Evolutionary conservation across 2,329 filamentous ascomycete genomes (phyloP).

Genomic region (Epichloe typhina): DNA sequence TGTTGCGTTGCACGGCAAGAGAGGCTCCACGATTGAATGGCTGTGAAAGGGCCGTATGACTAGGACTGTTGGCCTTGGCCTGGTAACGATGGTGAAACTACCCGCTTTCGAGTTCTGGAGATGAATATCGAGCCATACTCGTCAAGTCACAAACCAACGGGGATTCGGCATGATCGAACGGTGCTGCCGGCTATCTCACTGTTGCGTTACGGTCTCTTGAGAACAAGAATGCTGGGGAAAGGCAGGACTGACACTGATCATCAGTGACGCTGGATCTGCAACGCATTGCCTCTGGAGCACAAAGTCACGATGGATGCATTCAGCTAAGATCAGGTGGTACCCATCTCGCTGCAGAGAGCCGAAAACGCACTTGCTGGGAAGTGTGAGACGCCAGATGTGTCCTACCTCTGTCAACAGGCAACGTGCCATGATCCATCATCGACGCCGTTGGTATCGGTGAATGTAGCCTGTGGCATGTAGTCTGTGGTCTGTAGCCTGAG

Average conservation of each 20-base stretch:
- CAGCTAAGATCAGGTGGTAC: constrained; percentile 4
- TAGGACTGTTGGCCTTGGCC: not conserved
- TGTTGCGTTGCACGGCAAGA: not conserved
- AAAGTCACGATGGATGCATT: not conserved
- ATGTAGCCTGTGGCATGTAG: not conserved
- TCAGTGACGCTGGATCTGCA: not conserved
- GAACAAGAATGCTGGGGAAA: not conserved
- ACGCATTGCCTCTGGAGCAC: not conserved
- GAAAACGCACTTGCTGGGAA: not conserved
- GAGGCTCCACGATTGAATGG: not conserved
- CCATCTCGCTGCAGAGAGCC: constrained; percentile 1
- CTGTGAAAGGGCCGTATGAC: not conserved
- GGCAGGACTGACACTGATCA: not conserved
- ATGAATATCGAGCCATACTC: not conserved
- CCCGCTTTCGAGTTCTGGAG: not conserved
- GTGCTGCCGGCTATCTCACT: not conserved
- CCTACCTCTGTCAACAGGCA: not conserved
- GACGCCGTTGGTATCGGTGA: not conserved
- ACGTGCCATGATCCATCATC: not conserved
- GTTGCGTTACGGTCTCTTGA: not conserved
- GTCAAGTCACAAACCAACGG: not conserved
- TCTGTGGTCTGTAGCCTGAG: not conserved
- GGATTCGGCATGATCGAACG: not conserved
- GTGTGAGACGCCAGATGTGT: not conserved
- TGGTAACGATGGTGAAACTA: not conserved